Evolutionary conservation across 306 rosid species (phyloP).

Genomic region (Gastrolobium bilobum): DNA sequence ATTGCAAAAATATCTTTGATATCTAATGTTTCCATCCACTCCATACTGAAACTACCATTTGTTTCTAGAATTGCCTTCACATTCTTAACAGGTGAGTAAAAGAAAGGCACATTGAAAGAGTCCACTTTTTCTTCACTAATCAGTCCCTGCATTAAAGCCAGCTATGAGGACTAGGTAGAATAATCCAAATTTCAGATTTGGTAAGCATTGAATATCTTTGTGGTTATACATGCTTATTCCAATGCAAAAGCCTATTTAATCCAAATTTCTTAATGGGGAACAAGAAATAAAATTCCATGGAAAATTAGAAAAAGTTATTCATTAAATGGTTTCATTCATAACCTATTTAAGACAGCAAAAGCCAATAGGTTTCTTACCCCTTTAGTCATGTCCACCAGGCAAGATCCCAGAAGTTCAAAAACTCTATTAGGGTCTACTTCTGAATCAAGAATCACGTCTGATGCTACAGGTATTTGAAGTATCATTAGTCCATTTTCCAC

Average conservation of each 20-base stretch:
- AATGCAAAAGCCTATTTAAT: not conserved
- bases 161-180: not conserved
- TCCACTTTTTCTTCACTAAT: conserved; percentile 37
- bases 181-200: not conserved
- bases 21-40: not conserved
- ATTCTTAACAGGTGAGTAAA: too few relatives aligned
- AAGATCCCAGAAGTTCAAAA: conserved; percentile 46
- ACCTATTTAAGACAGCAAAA: not conserved
- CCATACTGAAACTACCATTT: not conserved
- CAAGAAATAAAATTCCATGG: not conserved
- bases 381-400: conserved; percentile 47
- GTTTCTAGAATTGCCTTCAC: too few relatives aligned
- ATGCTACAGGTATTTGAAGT: too few relatives aligned
- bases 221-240: not conserved
- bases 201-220: not conserved
- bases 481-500: too few relatives aligned
- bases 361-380: conserved; percentile 6
- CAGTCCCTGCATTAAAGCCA: conserved; percentile 37
- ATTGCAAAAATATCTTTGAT: not conserved
- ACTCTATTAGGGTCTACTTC: conserved; percentile 6
- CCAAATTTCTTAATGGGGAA: not conserved
- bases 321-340: not conserved
- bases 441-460: not conserved
- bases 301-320: not conserved
- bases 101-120: too few relatives aligned